Conservation (phyloP, 768 basidiomycete species). For the Jaapia argillacea region DNA sequence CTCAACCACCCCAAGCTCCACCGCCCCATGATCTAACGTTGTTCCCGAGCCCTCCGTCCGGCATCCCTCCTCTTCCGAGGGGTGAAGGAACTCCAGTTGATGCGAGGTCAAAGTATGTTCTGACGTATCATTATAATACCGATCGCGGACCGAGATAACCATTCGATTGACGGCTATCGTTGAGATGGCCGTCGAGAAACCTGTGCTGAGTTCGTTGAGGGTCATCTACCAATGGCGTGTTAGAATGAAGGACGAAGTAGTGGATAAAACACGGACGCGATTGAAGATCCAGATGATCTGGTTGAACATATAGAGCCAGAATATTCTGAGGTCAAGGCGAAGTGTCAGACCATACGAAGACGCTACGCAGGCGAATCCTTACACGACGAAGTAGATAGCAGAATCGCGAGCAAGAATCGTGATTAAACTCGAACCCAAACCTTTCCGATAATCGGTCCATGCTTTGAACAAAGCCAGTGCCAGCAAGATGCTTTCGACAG, state of each 20-base stretch:
- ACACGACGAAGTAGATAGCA: constrained; percentile 20
- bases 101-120: too few species aligned
- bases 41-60: too few species aligned
- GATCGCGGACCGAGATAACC: constrained; percentile 9
- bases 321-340: not conserved
- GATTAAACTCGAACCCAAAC: constrained; percentile 16
- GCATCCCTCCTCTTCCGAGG: too few species aligned
- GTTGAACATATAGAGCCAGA: constrained; percentile 12
- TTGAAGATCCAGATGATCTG: constrained; percentile 9
- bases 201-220: constrained; percentile 19
- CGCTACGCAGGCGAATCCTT: constrained; percentile 4
- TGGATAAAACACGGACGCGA: not conserved
- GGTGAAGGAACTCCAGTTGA: too few species aligned
- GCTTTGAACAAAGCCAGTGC: constrained; percentile 18
- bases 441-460: constrained; percentile 15
- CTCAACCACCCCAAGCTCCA: too few species aligned
- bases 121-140: not conserved
- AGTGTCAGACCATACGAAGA: not conserved
- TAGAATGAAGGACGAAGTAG: not conserved
- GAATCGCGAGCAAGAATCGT: constrained; percentile 18
- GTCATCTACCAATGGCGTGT: constrained; percentile 10
- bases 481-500: constrained; percentile 18
- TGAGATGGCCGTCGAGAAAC: constrained; percentile 18
- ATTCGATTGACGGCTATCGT: constrained; percentile 18
- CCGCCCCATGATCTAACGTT: too few species aligned